These are phyloP conservation scores for Eucalyptus urophylla DNA, from an alignment of 345 rosid species.

Conservation along the genomic window DNA sequence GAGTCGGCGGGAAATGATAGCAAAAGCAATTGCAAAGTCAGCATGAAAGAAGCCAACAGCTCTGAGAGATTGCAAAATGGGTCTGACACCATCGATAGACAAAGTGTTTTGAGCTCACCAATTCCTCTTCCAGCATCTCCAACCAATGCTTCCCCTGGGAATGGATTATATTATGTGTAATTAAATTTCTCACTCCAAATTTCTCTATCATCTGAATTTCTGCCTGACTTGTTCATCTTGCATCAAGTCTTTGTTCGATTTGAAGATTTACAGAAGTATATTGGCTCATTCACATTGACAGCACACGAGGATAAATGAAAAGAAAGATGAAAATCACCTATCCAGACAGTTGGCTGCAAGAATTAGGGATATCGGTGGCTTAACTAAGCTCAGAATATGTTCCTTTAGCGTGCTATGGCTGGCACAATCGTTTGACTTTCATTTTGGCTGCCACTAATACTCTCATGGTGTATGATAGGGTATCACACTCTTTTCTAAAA, in stretches of 20 bases:
- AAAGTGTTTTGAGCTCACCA: slow-evolving; percentile 31
- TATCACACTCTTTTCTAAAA: neutral
- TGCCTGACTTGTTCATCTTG: neutral
- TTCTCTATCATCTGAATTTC: neutral
- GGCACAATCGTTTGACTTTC: neutral
- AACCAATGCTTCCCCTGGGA: slow-evolving; percentile 27
- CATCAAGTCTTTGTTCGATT: neutral
- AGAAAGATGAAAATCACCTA: neutral
- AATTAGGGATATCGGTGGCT: neutral
- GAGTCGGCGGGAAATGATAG: slow-evolving; percentile 17
- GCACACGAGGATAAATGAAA: neutral
- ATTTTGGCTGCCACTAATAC: neutral
- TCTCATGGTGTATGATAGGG: neutral
- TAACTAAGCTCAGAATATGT: neutral
- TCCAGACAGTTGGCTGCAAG: neutral
- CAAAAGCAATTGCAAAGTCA: neutral
- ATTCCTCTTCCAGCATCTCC: slow-evolving; percentile 42
- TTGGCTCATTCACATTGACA: neutral
- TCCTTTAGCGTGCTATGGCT: neutral
- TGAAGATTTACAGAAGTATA: neutral
- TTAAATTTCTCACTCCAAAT: neutral
- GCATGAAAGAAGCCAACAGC: slow-evolving; percentile 2
- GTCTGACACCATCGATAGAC: neutral
- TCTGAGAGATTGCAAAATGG: slow-evolving; percentile 20
- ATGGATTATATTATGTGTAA: slow-evolving; percentile 63